A percentile compares a stretch with the other conserved stretches of the same genome.
Evolutionary conservation across 148 eudicot species (phyloP).

Genomic region (Silene latifolia): DNA sequence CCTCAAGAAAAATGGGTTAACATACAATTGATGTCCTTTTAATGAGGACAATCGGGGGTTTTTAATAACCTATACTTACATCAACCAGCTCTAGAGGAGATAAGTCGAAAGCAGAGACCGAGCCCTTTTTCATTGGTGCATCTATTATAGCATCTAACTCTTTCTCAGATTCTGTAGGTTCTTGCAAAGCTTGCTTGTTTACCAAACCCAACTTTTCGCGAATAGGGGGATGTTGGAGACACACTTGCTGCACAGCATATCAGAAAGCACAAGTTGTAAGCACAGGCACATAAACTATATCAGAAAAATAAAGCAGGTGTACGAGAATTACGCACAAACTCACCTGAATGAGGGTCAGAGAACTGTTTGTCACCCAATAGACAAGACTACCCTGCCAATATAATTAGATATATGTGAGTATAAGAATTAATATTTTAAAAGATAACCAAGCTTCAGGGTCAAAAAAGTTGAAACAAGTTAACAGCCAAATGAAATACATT

Average conservation of each 20-base stretch:
- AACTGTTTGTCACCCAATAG: slow-evolving; percentile 75
- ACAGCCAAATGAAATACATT: not conserved
- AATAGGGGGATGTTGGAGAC: slow-evolving; percentile 50
- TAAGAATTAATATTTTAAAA: not conserved
- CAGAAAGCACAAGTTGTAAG: not conserved
- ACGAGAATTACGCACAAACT: not conserved
- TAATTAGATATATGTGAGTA: slow-evolving; percentile 12
- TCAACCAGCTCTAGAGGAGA: slow-evolving; percentile 53
- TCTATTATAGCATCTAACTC: slow-evolving; percentile 22
- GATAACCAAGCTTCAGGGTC: not conserved
- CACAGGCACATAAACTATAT: not conserved
- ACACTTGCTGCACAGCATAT: slow-evolving; percentile 50
- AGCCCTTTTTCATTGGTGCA: slow-evolving; percentile 30
- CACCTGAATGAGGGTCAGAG: slow-evolving; percentile 30
- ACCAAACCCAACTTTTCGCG: slow-evolving; percentile 65
- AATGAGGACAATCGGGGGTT: slow-evolving; percentile 7
- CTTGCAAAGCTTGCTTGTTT: slow-evolving; percentile 19
- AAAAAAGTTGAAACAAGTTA: not conserved
- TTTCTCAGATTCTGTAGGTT: slow-evolving; percentile 27
- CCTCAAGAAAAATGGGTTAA: not conserved
- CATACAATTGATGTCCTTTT: not conserved
- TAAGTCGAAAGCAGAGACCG: slow-evolving; percentile 36
- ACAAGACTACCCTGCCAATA: slow-evolving; percentile 74
- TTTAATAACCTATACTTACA: slow-evolving; percentile 48
- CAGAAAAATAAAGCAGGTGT: not conserved